These are phyloP conservation scores for Ustilago vetiveriae DNA, from an alignment of 1,284 basidiomycete genomes.

Conservation along the genomic window DNA sequence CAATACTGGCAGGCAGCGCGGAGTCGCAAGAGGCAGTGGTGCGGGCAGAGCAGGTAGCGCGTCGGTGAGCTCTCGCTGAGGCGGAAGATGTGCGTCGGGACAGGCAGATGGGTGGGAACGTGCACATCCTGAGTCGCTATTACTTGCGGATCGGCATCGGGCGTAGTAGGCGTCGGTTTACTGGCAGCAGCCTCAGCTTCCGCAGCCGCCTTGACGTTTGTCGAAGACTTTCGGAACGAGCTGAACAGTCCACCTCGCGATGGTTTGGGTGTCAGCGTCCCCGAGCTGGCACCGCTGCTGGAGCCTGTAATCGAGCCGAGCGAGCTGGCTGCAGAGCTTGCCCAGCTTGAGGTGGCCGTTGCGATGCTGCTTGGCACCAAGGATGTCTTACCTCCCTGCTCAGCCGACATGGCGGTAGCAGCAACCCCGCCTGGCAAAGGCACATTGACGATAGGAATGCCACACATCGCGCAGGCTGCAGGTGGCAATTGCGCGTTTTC, in stretches of 20 bases:
- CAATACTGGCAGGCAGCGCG: conserved; percentile 63
- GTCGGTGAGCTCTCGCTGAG: conserved; percentile 54
- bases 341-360: conserved; percentile 47
- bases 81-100: conserved; percentile 66
- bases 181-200: conserved; percentile 8
- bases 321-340: conserved; percentile 45
- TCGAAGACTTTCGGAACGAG: conserved; percentile 36
- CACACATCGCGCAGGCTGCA: conserved; percentile 62
- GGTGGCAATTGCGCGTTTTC: conserved; percentile 56
- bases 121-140: not conserved
- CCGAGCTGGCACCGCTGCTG: conserved; percentile 24
- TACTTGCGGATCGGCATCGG: conserved; percentile 9
- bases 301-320: conserved; percentile 42
- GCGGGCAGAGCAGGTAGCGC: conserved; percentile 63
- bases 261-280: conserved; percentile 38
- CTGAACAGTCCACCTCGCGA: conserved; percentile 48
- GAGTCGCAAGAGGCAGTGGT: conserved; percentile 61
- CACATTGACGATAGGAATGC: conserved; percentile 59
- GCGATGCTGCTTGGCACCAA: conserved; percentile 41
- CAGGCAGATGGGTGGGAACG: conserved; percentile 29
- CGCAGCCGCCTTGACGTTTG: conserved; percentile 12
- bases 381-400: conserved; percentile 38
- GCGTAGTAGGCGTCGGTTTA: not conserved
- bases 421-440: conserved; percentile 49
- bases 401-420: conserved; percentile 29